A percentile compares a stretch with the other conserved stretches of the same genome.
These are phyloP conservation scores for Podaxis sp. DNA, from an alignment of 768 basidiomycete genomes.

Conservation along the genomic window DNA sequence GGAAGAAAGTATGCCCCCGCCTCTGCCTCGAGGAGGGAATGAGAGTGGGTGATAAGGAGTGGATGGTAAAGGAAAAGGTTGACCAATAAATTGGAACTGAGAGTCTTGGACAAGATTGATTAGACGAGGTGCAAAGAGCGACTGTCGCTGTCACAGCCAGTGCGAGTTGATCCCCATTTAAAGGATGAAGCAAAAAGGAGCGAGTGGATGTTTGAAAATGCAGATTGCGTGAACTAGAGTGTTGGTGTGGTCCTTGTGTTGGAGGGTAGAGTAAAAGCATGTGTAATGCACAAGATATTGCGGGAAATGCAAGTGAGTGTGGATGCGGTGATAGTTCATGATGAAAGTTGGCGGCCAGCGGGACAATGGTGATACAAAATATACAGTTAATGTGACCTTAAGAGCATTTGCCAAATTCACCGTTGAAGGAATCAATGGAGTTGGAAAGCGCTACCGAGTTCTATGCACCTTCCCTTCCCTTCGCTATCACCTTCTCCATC, in stretches of 20 bases:
- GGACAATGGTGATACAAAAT: neutral
- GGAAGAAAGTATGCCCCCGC: neutral
- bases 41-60: neutral
- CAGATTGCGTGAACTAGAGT: neutral
- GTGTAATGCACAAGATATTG: neutral
- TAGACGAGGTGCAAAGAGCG: neutral
- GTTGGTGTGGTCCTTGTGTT: neutral
- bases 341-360: neutral
- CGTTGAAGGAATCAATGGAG: constrained; percentile 17
- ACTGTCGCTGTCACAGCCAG: neutral
- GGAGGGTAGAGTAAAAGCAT: neutral
- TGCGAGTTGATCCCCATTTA: neutral
- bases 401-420: neutral
- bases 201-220: neutral
- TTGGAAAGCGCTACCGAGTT: constrained; percentile 65
- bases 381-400: neutral
- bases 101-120: neutral
- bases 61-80: neutral
- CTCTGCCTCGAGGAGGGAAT: neutral
- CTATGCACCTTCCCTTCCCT: constrained; percentile 16
- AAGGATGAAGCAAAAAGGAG: neutral
- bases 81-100: neutral
- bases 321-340: neutral
- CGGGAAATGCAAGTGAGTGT: neutral
- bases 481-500: constrained; percentile 30